Conservation (phyloP, 1,284 basidiomycete genomes). For the Anthracocystis setariae region DNA sequence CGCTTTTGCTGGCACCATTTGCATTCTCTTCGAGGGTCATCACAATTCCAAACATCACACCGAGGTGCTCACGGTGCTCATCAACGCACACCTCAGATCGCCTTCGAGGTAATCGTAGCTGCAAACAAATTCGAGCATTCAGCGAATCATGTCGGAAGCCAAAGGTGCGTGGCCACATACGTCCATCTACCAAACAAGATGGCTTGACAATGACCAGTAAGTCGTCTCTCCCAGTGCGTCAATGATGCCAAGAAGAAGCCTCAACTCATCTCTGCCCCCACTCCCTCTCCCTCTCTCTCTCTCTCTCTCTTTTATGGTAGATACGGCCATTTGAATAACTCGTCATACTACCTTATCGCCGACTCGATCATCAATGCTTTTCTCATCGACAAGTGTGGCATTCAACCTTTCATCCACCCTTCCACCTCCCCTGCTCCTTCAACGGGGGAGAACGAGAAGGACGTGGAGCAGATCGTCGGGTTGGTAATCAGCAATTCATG, state of each 20-base stretch:
- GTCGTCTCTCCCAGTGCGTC: conserved; percentile 6
- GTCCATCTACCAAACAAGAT: conserved; percentile 41
- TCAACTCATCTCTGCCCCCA: background rate
- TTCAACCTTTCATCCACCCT: conserved; percentile 37
- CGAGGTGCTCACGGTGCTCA: too few species aligned
- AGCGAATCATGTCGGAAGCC: conserved; percentile 22
- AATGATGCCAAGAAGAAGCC: too few species aligned
- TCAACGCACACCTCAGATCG: too few species aligned
- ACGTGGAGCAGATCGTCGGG: conserved; percentile 30
- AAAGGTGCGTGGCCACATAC: conserved; percentile 33
- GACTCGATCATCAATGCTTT: conserved; percentile 53
- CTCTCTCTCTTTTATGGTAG: conserved; percentile 3
- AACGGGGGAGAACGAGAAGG: background rate
- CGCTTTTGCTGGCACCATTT: background rate
- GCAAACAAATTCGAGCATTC: too few species aligned
- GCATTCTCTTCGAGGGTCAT: too few species aligned
- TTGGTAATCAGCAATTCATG: conserved; percentile 49
- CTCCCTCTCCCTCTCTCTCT: background rate
- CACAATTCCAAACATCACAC: too few species aligned
- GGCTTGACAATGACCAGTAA: conserved; percentile 57
- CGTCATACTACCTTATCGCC: conserved; percentile 47
- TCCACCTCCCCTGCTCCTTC: background rate
- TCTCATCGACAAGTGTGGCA: conserved; percentile 40
- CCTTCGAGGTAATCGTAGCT: too few species aligned
- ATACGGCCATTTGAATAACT: conserved; percentile 58